Conservation (phyloP, 768 basidiomycete genomes). For the Phylloporus sp. region DNA sequence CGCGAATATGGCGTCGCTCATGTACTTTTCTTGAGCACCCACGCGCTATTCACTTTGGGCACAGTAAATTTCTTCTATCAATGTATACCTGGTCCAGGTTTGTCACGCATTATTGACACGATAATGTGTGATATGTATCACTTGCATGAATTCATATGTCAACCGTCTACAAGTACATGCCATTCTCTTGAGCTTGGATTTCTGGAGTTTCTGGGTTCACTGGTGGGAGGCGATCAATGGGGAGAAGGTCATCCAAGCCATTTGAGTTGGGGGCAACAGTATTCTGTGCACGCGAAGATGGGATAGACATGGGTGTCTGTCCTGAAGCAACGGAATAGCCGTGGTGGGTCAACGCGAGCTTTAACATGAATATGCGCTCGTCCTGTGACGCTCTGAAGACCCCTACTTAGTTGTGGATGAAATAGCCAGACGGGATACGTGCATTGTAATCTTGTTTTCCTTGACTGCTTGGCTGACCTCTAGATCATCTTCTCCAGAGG, state of each 20-base stretch:
- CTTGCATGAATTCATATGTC: not conserved
- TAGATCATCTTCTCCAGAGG: constrained; percentile 41
- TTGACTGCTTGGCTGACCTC: constrained; percentile 58
- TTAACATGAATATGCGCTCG: constrained; percentile 68
- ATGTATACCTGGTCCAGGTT: not conserved
- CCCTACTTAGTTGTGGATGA: constrained; percentile 12
- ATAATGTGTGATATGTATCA: not conserved
- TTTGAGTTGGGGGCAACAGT: constrained; percentile 9
- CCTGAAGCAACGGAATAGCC: constrained; percentile 43
- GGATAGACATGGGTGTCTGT: constrained; percentile 1
- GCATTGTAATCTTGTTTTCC: constrained; percentile 75
- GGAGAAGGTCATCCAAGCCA: constrained; percentile 9
- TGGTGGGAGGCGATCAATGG: not conserved
- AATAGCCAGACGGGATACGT: constrained; percentile 27
- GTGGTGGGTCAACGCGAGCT: constrained; percentile 60
- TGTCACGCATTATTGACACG: not conserved
- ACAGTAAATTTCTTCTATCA: not conserved
- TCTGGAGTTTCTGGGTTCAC: not conserved
- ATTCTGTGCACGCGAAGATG: constrained; percentile 2
- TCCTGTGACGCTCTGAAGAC: constrained; percentile 66
- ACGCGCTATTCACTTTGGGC: not conserved
- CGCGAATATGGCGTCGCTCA: constrained; percentile 42
- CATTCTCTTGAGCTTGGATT: constrained; percentile 9
- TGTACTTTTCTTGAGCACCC: constrained; percentile 53
- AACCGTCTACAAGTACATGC: constrained; percentile 27